Evolutionary conservation across 106 monocot species (phyloP), one percentile per base, ranked within the genome.

Genomic region (Acorus calamus): DNA sequence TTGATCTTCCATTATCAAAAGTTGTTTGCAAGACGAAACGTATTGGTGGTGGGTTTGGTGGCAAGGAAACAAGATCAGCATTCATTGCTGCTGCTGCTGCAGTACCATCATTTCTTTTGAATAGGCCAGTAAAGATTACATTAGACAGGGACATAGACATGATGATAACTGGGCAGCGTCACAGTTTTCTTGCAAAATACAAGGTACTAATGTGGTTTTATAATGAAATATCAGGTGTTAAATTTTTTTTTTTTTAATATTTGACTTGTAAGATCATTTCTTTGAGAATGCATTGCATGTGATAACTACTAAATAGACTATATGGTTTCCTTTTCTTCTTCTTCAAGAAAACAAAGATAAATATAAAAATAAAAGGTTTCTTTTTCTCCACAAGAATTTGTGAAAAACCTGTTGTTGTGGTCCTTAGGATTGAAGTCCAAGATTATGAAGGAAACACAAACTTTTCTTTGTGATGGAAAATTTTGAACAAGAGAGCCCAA

Each of bases 31-130:
- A 83, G 70, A 85, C 92, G 4, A 98, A 92, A 66, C 82, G 98
- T 13, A 82, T 98, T 71, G 98, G 98, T 77, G 98, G 98, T 69
- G 98, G 98, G 54, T 98, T 98, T 79, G 98, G 98, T 68, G 98
- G 98, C 54, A 98, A 98, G 70, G 98, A 98, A 77, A 86, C 98
- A 51, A 87, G 92, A 74, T 78, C 98, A 41, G 83, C 74, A n/a
- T 79, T 98, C 57, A 61, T 88, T 79, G 84, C 92, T 68, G 92
- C 98, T 62, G 92, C 92, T 57, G 88, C 83, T 61, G 73, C 80
- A 66, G 83, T 98, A 50, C 82, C 98, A 52, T 71, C 98, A 2
- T 98, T 88, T 68, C 76, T 70, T 64, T 66, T 98, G 67, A 88
- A 73, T 53, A 78, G 81, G 51, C 85, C 98, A 51, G 81, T 98